These are phyloP conservation scores for Leccinum griseonigrum DNA, from an alignment of 1,284 basidiomycete genomes.

Conservation along the genomic window DNA sequence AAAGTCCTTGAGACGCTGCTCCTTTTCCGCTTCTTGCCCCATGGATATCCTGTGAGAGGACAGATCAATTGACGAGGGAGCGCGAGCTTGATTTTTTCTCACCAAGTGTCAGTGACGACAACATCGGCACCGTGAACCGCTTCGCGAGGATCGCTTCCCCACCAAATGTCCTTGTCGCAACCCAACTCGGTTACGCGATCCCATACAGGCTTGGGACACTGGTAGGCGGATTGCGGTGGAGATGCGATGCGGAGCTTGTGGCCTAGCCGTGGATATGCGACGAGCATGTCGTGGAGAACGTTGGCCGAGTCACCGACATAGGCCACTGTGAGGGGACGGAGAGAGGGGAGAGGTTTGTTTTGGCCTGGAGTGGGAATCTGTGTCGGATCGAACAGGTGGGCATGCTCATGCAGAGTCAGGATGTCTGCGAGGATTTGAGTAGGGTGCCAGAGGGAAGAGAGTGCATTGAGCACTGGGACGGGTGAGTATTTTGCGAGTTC, in stretches of 20 bases:
- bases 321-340: slow-evolving; percentile 78
- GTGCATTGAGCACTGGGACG: slow-evolving; percentile 94
- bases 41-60: slow-evolving; percentile 80
- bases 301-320: slow-evolving; percentile 97
- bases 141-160: slow-evolving; percentile 78
- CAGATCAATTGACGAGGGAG: background rate
- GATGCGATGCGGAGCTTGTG: slow-evolving; percentile 85
- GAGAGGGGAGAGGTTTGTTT: slow-evolving; percentile 35
- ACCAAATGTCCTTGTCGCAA: slow-evolving; percentile 71
- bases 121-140: slow-evolving; percentile 91
- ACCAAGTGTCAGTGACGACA: slow-evolving; percentile 96
- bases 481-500: slow-evolving; percentile 85
- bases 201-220: slow-evolving; percentile 81
- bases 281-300: slow-evolving; percentile 97
- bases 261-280: slow-evolving; percentile 89
- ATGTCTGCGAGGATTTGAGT: slow-evolving; percentile 95
- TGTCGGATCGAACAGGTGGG: slow-evolving; percentile 45
- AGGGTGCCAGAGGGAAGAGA: slow-evolving; percentile 95
- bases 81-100: slow-evolving; percentile 21
- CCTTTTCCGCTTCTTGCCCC: slow-evolving; percentile 96
- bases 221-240: slow-evolving; percentile 63
- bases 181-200: slow-evolving; percentile 67
- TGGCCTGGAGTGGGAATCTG: slow-evolving; percentile 11
- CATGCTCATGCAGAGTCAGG: slow-evolving; percentile 83
- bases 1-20: slow-evolving; percentile 86